Conservation (phyloP, 768 basidiomycete species). For the Collybiopsis confluens region DNA sequence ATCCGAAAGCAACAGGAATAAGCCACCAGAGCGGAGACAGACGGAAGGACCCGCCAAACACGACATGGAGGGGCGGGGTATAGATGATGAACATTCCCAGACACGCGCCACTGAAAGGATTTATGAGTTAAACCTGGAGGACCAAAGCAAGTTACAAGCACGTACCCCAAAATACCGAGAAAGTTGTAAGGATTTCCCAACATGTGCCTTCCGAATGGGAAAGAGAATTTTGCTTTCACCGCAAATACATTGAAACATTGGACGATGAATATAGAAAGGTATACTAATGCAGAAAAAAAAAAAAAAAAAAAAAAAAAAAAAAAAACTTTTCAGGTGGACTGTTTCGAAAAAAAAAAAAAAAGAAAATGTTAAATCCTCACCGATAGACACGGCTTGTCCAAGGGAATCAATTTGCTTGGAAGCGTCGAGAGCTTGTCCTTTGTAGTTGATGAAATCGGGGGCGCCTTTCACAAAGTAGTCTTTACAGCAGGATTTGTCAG, state of each 20-base stretch:
- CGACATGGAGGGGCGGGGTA: conserved; percentile 63
- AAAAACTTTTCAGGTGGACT: too few relatives aligned
- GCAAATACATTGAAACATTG: conserved; percentile 73
- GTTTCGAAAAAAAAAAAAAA: too few relatives aligned
- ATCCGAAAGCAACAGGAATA: conserved; percentile 57
- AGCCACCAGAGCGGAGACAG: conserved; percentile 67
- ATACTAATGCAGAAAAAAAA: too few relatives aligned
- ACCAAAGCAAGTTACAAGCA: too few relatives aligned
- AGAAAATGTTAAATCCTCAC: too few relatives aligned
- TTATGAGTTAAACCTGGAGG: background rate
- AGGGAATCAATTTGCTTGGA: conserved; percentile 53
- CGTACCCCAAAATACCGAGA: conserved; percentile 44
- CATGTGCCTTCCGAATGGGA: conserved; percentile 57
- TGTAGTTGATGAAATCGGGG: conserved; percentile 51
- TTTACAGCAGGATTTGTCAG: conserved; percentile 13
- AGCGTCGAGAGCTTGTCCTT: conserved; percentile 42
- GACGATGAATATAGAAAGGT: conserved; percentile 62
- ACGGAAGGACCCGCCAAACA: conserved; percentile 57
- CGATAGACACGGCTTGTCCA: conserved; percentile 59
- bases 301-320: too few relatives aligned
- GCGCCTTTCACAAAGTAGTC: conserved; percentile 46
- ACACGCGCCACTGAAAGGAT: conserved; percentile 38
- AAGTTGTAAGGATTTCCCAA: conserved; percentile 64
- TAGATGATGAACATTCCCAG: conserved; percentile 68
- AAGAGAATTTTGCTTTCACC: conserved; percentile 58